phyloP scores from a whole-genome alignment of 2,329 filamentous ascomycete genomes.

The Fusarium bactridioides region DNA sequence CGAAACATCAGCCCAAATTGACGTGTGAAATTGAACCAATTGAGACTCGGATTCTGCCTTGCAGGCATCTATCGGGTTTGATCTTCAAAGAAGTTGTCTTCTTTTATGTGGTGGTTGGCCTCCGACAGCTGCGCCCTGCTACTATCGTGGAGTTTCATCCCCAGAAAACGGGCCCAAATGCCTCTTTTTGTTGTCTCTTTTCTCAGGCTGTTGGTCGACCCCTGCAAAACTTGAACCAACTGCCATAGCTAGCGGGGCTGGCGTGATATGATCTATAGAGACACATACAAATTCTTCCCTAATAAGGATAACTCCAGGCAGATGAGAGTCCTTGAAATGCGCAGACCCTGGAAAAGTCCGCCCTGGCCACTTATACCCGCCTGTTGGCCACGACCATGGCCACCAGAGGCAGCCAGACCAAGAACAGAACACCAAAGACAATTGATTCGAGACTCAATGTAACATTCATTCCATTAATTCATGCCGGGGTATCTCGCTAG shows the following conservation, averaged over 20 bases:
- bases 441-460: neutral
- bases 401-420: constrained; percentile 2
- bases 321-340: neutral
- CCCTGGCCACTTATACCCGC: neutral
- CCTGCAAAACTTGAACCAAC: neutral
- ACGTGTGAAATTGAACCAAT: fast-evolving
- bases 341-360: neutral
- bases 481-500: constrained; percentile 28
- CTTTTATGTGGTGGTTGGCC: neutral
- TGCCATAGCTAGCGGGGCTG: neutral
- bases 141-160: neutral
- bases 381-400: neutral
- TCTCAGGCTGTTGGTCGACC: neutral
- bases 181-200: neutral
- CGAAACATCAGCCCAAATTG: neutral
- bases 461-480: neutral
- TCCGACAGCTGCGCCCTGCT: constrained; percentile 1
- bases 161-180: neutral
- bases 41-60: neutral
- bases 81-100: neutral
- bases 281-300: too few relatives aligned
- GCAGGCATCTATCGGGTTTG: neutral
- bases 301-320: neutral
- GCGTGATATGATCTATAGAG: neutral
- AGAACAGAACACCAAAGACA: neutral